These are phyloP conservation scores for Apiospora arundinis DNA, from an alignment of 2,329 filamentous ascomycete genomes.

Conservation along the genomic window DNA sequence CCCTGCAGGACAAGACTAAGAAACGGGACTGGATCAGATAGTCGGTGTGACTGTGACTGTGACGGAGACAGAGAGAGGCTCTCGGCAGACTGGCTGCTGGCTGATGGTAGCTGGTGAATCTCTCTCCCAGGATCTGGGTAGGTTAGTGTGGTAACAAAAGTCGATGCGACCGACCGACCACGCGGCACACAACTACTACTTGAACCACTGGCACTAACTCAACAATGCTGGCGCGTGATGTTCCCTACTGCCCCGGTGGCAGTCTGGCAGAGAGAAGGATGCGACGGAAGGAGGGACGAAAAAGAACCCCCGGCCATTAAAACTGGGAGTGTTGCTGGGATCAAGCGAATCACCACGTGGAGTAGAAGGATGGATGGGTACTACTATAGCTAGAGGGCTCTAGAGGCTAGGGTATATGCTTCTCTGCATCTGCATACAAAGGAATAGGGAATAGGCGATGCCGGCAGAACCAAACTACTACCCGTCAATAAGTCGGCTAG, in stretches of 20 bases:
- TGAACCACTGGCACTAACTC: not conserved
- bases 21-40: slow-evolving; percentile 17
- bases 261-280: not conserved
- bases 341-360: slow-evolving; percentile 21
- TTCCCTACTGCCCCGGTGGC: not conserved
- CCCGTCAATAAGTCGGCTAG: not conserved
- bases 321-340: not conserved
- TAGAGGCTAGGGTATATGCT: not conserved
- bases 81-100: not conserved
- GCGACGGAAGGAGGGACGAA: not conserved
- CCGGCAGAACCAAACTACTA: slow-evolving; percentile 8
- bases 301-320: not conserved
- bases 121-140: not conserved
- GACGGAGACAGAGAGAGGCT: slow-evolving; percentile 6
- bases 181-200: slow-evolving; percentile 4
- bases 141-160: not conserved
- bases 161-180: slow-evolving; percentile 9
- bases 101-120: not conserved
- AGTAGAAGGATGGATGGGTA: not conserved
- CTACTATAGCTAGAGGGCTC: too few relatives aligned
- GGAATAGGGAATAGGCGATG: not conserved
- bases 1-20: slow-evolving; percentile 15
- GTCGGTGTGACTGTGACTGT: slow-evolving; percentile 15
- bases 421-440: not conserved
- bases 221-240: not conserved